Conservation (phyloP, 2,329 filamentous ascomycete species). For the Harringtonia lauricola region DNA sequence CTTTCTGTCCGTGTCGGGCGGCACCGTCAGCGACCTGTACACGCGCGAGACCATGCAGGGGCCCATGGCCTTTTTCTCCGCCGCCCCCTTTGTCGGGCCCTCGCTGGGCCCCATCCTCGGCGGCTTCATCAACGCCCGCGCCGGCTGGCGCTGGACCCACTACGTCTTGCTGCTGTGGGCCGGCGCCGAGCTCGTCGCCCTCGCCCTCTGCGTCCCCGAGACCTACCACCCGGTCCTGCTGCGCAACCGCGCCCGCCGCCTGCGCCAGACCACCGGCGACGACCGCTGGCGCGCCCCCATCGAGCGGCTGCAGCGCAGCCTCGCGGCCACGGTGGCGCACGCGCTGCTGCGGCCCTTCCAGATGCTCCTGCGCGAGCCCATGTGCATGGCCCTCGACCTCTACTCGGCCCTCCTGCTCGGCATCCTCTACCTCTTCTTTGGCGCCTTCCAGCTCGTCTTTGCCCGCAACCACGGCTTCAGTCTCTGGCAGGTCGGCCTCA, state of each 20-base stretch:
- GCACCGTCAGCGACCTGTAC: slow-evolving; percentile 77
- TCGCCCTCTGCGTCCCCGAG: slow-evolving; percentile 70
- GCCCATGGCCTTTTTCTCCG: slow-evolving; percentile 75
- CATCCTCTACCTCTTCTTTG: slow-evolving; percentile 84
- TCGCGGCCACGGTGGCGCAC: slow-evolving; percentile 45
- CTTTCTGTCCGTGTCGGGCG: slow-evolving; percentile 66
- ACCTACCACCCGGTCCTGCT: slow-evolving; percentile 74
- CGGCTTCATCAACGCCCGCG: slow-evolving; percentile 72
- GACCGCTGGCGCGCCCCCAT: slow-evolving; percentile 65
- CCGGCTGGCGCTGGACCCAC: slow-evolving; percentile 71
- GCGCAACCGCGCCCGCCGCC: slow-evolving; percentile 55
- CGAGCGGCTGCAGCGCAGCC: slow-evolving; percentile 58
- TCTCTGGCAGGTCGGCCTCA: slow-evolving; percentile 68
- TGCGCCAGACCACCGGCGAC: slow-evolving; percentile 70
- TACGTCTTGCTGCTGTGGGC: slow-evolving; percentile 80
- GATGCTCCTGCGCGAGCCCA: slow-evolving; percentile 70
- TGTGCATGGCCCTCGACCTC: slow-evolving; percentile 73
- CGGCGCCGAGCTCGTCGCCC: slow-evolving; percentile 47
- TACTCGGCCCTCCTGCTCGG: slow-evolving; percentile 79
- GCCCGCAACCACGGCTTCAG: slow-evolving; percentile 62
- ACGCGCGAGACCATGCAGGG: slow-evolving; percentile 54
- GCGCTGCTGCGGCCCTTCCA: slow-evolving; percentile 64
- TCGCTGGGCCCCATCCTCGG: slow-evolving; percentile 52
- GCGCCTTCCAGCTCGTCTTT: slow-evolving; percentile 77
- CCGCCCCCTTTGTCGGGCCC: slow-evolving; percentile 53